Base-by-base conservation (phyloP, 345 rosid species). In the Nasturtium officinale region DNA sequence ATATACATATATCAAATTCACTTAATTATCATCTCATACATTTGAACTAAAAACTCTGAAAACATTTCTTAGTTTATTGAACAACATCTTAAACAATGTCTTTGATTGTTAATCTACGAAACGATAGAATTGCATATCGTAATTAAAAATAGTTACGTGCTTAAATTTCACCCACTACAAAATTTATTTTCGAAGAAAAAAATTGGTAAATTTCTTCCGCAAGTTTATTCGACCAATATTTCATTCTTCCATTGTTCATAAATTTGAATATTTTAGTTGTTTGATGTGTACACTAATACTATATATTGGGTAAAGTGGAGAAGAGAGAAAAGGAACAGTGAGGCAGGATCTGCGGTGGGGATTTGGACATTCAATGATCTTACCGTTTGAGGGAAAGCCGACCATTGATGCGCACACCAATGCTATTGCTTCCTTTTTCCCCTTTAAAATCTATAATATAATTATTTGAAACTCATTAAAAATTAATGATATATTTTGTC, bases 261-360 rank as follows among this genome's bases (percentile, higher is more conserved):
- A 47, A 32, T 21, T 13, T 52, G 38, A 28, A 43, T 20, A n/a
- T 18, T 18, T 20, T 15, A 53, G 57, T 21, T 40, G 61, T 61
- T 70, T 71, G 30, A 9, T 38, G 6, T 23, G 16, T 35, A 9
- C 45, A 57, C 46, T 21, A 65, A 67, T 28, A 26, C 15, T 15
- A 47, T 9, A 37, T 35, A 71, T 57, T 68, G 74, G 64, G 71
- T 25, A 64, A 64, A 77, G 76, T n/a, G 58, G 13, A 56, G 65
- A 62, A 68, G 26, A 35, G 6, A 55, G 32, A 45, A 72, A 76
- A 76, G 67, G 25, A 77, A 77, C 72, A 77, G 68, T 48, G 67
- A 66, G 76, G 67, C 76, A 77, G 80, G 43, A 77, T 71, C 72
- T 77, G 72, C 77, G 80, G 80, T 77, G 62, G 67, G 63, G 80